phyloP scores from a whole-genome alignment of 768 basidiomycete species.

The Mycena sanguinolenta region DNA sequence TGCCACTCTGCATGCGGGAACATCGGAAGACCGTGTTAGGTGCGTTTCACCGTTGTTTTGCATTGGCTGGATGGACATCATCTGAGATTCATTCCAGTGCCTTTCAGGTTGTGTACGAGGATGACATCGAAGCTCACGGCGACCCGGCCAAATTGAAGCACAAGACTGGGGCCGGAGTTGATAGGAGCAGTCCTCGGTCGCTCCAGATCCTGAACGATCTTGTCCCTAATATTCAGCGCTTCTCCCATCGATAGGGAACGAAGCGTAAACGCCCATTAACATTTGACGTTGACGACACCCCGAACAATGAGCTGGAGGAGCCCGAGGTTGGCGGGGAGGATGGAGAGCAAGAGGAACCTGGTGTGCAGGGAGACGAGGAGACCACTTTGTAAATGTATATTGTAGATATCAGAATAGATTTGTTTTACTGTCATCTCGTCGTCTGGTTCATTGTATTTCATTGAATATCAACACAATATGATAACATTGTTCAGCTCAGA shows the following conservation, averaged over 20 bases:
- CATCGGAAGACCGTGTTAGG: not conserved
- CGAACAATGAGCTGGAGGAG: not conserved
- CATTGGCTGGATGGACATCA: not conserved
- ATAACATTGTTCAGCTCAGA: no score
- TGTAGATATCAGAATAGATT: no score
- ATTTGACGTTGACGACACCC: not conserved
- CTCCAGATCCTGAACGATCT: not conserved
- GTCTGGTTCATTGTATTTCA: no score
- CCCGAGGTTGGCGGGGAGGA: not conserved
- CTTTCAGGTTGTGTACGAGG: not conserved
- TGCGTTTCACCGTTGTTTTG: not conserved
- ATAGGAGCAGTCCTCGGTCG: not conserved
- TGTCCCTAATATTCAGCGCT: not conserved
- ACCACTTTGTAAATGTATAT: no score
- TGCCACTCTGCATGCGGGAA: not conserved
- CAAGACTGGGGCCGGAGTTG: not conserved
- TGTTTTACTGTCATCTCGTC: no score
- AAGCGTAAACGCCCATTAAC: not conserved
- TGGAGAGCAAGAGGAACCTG: not conserved
- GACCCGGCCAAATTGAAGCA: not conserved
- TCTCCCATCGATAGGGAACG: not conserved
- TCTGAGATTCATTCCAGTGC: not conserved
- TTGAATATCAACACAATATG: no score
- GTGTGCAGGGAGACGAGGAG: not conserved
- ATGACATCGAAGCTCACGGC: not conserved